phyloP scores from a whole-genome alignment of 768 basidiomycete species.

The Lentinus tigrinus region DNA sequence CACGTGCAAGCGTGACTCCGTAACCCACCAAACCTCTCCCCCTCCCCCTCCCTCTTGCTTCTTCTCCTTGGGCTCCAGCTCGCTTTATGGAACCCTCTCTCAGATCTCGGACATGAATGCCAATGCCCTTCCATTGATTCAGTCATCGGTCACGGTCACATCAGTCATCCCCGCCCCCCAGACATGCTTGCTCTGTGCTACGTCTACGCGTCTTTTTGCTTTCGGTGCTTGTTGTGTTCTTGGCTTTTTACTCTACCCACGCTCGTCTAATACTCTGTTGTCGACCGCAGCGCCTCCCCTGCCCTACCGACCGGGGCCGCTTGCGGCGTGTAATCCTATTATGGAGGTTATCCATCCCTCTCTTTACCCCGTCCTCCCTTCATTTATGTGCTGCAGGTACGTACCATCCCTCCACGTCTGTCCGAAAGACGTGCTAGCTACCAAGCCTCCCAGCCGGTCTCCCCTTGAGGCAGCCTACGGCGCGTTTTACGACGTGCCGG shows the following conservation, averaged over 20 bases:
- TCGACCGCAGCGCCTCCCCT: neutral
- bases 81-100: neutral
- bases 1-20: neutral
- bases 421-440: neutral
- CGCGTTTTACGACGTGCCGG: neutral
- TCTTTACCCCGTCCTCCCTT: neutral
- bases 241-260: constrained; percentile 7
- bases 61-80: no score
- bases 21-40: neutral
- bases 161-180: neutral
- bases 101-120: neutral
- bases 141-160: neutral
- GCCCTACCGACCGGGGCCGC: neutral
- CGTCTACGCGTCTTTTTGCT: constrained; percentile 11
- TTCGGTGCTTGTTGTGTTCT: constrained; percentile 21
- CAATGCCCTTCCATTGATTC: neutral
- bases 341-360: neutral
- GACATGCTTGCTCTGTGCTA: neutral
- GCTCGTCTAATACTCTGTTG: constrained; percentile 11
- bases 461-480: constrained; percentile 13
- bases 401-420: neutral
- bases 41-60: neutral
- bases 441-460: constrained; percentile 15
- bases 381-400: neutral
- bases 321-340: constrained; percentile 16